Conservation (phyloP, 2,329 filamentous ascomycete species). For the Arthroderma sp. region DNA sequence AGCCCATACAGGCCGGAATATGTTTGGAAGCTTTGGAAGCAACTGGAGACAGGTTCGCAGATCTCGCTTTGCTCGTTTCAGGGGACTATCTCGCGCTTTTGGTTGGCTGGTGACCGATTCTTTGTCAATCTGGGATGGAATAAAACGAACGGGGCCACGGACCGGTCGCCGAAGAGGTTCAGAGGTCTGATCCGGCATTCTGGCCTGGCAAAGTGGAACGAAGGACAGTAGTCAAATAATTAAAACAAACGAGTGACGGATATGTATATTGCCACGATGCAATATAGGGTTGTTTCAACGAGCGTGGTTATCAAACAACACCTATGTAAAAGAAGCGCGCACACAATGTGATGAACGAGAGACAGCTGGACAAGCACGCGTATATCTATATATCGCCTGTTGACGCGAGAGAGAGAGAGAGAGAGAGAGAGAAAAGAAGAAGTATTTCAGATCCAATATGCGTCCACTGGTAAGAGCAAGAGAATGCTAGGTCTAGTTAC, state of each 20-base stretch:
- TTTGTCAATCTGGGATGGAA: conserved; percentile 13
- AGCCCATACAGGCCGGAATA: conserved; percentile 8
- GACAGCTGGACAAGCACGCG: background rate
- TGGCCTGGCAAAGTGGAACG: background rate
- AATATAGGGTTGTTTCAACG: background rate
- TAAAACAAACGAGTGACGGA: background rate
- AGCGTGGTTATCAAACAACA: background rate
- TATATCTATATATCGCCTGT: background rate
- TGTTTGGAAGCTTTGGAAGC: conserved; percentile 11
- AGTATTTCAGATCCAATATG: no score
- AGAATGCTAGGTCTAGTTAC: background rate
- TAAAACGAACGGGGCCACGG: conserved; percentile 6
- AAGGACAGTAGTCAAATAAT: background rate
- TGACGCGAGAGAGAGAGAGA: background rate
- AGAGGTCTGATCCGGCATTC: background rate
- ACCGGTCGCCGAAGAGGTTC: background rate
- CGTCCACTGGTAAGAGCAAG: background rate
- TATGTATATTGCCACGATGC: background rate
- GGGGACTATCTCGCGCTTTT: conserved; percentile 12
- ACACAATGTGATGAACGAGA: background rate
- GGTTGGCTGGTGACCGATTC: conserved; percentile 10
- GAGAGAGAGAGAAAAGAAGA: no score
- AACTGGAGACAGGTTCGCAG: conserved; percentile 9
- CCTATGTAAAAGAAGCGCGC: background rate
- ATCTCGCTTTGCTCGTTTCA: conserved; percentile 10